These are phyloP conservation scores for Schizochytrium sp. DNA, from an alignment of 108 stramenopile species.

Conservation along the genomic window DNA sequence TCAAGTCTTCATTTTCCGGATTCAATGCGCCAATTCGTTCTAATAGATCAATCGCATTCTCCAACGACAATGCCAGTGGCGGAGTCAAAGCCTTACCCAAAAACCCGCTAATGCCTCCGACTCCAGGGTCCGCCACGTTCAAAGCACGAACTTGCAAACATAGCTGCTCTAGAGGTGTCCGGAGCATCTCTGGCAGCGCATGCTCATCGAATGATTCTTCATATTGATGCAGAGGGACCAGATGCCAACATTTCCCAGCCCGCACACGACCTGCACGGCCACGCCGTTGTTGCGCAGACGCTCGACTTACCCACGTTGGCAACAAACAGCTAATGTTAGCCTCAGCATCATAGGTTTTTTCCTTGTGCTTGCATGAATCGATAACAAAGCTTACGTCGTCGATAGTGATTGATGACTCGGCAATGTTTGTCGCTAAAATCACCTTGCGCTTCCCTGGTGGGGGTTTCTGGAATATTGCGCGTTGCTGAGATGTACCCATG, in stretches of 20 bases:
- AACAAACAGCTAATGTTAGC: constrained; percentile 75
- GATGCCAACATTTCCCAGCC: constrained; percentile 84
- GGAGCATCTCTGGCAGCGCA: constrained; percentile 86
- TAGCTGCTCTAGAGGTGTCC: constrained; percentile 89
- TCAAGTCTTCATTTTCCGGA: constrained; percentile 76
- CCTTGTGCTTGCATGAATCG: constrained; percentile 76
- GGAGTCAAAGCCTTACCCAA: constrained; percentile 81
- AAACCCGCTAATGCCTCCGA: constrained; percentile 66
- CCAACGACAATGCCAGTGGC: constrained; percentile 77
- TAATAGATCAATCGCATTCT: constrained; percentile 78
- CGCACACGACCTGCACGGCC: constrained; percentile 94
- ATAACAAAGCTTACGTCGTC: constrained; percentile 76
- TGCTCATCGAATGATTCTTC: constrained; percentile 78
- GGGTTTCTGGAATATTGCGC: constrained; percentile 83
- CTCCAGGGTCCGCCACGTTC: constrained; percentile 74
- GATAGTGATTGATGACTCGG: constrained; percentile 87
- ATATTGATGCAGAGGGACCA: constrained; percentile 75
- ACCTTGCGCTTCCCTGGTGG: constrained; percentile 85
- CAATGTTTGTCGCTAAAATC: constrained; percentile 93
- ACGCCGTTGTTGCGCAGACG: constrained; percentile 86
- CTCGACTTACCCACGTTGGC: constrained; percentile 88
- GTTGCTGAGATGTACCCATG: constrained; percentile 81
- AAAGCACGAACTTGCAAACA: constrained; percentile 85
- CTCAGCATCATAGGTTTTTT: constrained; percentile 73
- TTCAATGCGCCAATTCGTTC: constrained; percentile 81